Conservation (phyloP, 2,329 filamentous ascomycete species). For the Paecilomyces formosus region DNA sequence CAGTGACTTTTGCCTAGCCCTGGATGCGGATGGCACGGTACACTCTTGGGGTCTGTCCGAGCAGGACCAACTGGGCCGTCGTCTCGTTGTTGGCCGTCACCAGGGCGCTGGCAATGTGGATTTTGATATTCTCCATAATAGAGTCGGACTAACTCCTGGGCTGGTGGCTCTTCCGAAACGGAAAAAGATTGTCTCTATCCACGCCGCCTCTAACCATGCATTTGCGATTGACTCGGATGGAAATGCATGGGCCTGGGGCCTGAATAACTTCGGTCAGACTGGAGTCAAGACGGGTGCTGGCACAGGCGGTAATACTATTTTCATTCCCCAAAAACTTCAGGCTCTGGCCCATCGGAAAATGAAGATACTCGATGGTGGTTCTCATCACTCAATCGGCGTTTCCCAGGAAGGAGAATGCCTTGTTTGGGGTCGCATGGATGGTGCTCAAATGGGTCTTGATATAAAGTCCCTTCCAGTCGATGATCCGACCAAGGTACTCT, state of each 20-base stretch:
- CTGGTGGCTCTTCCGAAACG: constrained; percentile 45
- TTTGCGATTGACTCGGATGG: constrained; percentile 38
- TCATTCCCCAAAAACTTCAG: constrained; percentile 55
- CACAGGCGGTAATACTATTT: constrained; percentile 50
- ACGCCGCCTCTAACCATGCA: constrained; percentile 33
- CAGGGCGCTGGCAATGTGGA: constrained; percentile 30
- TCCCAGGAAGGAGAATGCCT: constrained; percentile 51
- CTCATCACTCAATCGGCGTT: constrained; percentile 62
- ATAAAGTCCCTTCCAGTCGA: not conserved
- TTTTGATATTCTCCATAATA: not conserved
- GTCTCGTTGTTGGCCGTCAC: constrained; percentile 52
- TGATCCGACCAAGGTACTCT: constrained; percentile 2
- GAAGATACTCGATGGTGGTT: constrained; percentile 53
- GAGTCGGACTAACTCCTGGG: constrained; percentile 28
- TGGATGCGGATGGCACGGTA: constrained; percentile 58
- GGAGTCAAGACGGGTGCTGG: constrained; percentile 56
- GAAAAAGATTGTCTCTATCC: constrained; percentile 40
- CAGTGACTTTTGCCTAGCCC: constrained; percentile 63
- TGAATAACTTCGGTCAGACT: constrained; percentile 73
- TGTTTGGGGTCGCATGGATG: constrained; percentile 54
- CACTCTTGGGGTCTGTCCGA: constrained; percentile 67
- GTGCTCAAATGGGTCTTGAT: constrained; percentile 34
- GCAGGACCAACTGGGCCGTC: constrained; percentile 61
- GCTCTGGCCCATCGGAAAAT: constrained; percentile 43
- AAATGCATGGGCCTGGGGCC: constrained; percentile 60